Evolutionary conservation across 352 stramenopile genomes (phyloP).

Genomic region (Sclerospora graminicola): DNA sequence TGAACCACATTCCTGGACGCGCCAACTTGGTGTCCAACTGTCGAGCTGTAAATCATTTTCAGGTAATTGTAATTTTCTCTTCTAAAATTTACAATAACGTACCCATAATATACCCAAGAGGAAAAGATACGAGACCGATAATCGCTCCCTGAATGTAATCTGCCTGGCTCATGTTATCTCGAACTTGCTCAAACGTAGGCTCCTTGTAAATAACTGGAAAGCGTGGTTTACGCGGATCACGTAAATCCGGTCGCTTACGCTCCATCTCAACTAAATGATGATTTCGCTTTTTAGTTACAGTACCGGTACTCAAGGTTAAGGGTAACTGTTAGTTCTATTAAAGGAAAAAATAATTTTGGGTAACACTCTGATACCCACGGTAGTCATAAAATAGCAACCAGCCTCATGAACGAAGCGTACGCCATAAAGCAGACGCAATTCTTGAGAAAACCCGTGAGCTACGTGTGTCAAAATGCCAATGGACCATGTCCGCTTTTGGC

Average conservation of each 20-base stretch:
- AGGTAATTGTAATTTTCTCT: not conserved
- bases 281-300: not conserved
- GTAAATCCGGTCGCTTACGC: slow-evolving; percentile 30
- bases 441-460: slow-evolving; percentile 66
- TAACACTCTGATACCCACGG: not conserved
- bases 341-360: too few relatives aligned
- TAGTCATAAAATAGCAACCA: not conserved
- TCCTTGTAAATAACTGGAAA: slow-evolving; percentile 62
- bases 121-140: slow-evolving; percentile 42
- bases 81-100: slow-evolving; percentile 3
- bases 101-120: slow-evolving; percentile 67
- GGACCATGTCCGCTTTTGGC: slow-evolving; percentile 96
- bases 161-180: slow-evolving; percentile 37
- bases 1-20: slow-evolving; percentile 65
- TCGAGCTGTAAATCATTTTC: slow-evolving; percentile 17
- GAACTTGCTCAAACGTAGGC: slow-evolving; percentile 49
- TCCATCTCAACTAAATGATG: slow-evolving; percentile 9
- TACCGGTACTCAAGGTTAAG: too few relatives aligned
- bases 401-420: slow-evolving; percentile 50
- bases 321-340: too few relatives aligned
- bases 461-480: slow-evolving; percentile 97
- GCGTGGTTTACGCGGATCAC: slow-evolving; percentile 44
- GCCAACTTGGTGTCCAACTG: slow-evolving; percentile 55
- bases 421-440: slow-evolving; percentile 75
- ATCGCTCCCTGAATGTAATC: slow-evolving; percentile 38